These are phyloP conservation scores for Austroboletus niveus DNA, from an alignment of 1,284 basidiomycete genomes.

Conservation along the genomic window DNA sequence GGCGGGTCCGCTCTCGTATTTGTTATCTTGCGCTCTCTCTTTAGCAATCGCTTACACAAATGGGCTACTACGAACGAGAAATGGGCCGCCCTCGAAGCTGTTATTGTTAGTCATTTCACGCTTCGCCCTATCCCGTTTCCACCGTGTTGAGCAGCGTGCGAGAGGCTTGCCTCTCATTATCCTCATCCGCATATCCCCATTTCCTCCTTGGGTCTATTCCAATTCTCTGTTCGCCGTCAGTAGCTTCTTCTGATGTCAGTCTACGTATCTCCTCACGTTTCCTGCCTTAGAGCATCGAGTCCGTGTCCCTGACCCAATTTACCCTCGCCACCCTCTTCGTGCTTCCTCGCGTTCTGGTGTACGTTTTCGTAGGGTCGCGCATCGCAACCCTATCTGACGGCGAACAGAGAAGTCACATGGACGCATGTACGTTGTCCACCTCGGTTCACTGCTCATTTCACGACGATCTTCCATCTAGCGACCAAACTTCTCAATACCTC, in stretches of 20 bases:
- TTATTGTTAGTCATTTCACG: conserved; percentile 53
- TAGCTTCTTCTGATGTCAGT: conserved; percentile 9
- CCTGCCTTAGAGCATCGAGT: conserved; percentile 58
- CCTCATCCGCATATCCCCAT: conserved; percentile 76
- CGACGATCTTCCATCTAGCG: conserved; percentile 35
- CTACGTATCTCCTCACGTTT: neutral
- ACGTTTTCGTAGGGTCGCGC: conserved; percentile 76
- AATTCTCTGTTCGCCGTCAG: conserved; percentile 76
- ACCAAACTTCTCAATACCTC: conserved; percentile 64
- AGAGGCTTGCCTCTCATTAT: conserved; percentile 77
- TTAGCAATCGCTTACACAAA: conserved; percentile 49
- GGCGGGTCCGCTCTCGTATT: conserved; percentile 71
- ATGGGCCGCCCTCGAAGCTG: conserved; percentile 75
- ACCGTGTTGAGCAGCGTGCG: conserved; percentile 43
- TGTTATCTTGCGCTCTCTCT: conserved; percentile 56
- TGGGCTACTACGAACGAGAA: conserved; percentile 66
- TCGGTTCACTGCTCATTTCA: conserved; percentile 8
- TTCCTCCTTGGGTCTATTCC: conserved; percentile 82
- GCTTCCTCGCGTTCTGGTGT: conserved; percentile 68
- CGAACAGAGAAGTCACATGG: conserved; percentile 71
- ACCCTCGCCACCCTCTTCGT: conserved; percentile 66
- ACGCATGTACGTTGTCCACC: conserved; percentile 35
- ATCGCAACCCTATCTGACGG: conserved; percentile 76
- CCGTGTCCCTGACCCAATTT: conserved; percentile 75
- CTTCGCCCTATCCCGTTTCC: conserved; percentile 3